Evolutionary conservation across 345 rosid genomes (phyloP).

Genomic region (Brassica carinata): DNA sequence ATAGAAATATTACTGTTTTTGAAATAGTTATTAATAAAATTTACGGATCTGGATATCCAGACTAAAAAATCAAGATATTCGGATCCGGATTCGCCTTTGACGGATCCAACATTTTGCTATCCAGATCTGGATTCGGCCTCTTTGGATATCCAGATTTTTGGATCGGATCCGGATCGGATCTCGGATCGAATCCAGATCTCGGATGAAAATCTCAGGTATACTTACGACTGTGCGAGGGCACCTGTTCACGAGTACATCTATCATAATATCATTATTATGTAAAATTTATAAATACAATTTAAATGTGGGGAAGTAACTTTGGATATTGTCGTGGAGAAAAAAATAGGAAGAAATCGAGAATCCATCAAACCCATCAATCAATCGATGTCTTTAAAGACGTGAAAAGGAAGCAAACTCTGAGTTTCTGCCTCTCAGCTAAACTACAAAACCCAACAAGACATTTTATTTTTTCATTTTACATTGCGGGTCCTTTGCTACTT

Average conservation of each 20-base stretch:
- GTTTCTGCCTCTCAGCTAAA: constrained; percentile 35
- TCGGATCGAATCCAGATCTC: too few species aligned
- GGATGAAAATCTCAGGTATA: too few species aligned
- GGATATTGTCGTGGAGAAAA: constrained; percentile 23
- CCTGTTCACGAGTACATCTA: background rate
- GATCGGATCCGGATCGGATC: too few species aligned
- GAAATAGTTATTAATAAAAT: too few species aligned
- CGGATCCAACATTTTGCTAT: too few species aligned
- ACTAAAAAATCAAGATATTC: too few species aligned
- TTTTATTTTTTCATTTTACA: constrained; percentile 21
- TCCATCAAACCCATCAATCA: constrained; percentile 48
- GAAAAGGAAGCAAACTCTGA: constrained; percentile 58
- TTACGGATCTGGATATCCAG: too few species aligned
- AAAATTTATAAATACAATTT: background rate
- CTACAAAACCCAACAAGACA: constrained; percentile 32
- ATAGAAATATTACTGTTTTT: too few species aligned
- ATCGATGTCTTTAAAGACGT: constrained; percentile 53
- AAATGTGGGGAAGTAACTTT: background rate
- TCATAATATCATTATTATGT: background rate
- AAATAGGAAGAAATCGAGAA: constrained; percentile 46
- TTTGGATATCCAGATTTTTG: too few species aligned
- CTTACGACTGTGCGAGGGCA: background rate
- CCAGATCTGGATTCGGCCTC: too few species aligned
- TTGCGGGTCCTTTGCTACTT: constrained; percentile 35
- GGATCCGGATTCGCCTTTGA: too few species aligned